phyloP scores from a whole-genome alignment of 106 monocot species.

The Hemerocallis citrina region DNA sequence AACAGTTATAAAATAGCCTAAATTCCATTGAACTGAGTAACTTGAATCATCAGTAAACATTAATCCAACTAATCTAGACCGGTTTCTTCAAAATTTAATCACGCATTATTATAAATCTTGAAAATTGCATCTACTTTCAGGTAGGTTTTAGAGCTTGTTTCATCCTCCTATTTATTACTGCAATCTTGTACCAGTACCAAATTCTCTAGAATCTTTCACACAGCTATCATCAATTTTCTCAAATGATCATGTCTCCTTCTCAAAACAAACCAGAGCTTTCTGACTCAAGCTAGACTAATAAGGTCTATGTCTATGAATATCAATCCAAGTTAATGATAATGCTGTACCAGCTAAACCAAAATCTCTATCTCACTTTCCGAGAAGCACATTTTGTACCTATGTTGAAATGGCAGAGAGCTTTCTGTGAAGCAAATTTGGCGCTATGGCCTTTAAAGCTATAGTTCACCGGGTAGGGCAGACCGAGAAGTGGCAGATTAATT shows the following conservation, averaged over 20 bases:
- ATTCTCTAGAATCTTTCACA: background rate
- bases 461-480: no score
- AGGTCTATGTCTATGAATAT: background rate
- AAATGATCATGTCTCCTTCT: background rate
- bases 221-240: background rate
- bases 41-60: background rate
- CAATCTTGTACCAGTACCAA: background rate
- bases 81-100: no score
- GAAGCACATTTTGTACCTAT: no score
- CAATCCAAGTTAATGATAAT: background rate
- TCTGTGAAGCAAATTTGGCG: background rate
- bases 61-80: background rate
- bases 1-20: background rate
- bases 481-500: no score
- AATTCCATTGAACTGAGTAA: background rate
- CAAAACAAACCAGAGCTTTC: background rate
- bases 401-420: no score
- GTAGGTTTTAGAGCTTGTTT: background rate
- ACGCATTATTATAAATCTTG: background rate
- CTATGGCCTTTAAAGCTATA: background rate
- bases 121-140: background rate
- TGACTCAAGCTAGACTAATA: background rate
- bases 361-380: no score
- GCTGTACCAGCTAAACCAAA: background rate
- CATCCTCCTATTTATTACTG: background rate